These are phyloP conservation scores for Cnidoscolus chayamansa DNA, from an alignment of 441 rosid species.

Conservation along the genomic window DNA sequence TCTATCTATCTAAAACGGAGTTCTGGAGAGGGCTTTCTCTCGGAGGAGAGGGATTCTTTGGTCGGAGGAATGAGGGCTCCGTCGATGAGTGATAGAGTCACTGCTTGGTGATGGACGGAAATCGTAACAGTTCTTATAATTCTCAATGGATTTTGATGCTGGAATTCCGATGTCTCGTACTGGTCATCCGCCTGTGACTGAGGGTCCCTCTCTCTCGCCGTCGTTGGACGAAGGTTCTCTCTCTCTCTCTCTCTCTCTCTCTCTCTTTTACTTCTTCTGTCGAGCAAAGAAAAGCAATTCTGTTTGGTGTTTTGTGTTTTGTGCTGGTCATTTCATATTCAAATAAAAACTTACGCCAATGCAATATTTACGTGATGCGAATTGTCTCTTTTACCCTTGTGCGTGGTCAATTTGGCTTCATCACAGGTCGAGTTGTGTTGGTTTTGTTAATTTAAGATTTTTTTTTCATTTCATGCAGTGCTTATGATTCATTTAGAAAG, in stretches of 20 bases:
- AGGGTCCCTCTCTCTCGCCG: slow-evolving; percentile 52
- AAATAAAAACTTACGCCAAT: not conserved
- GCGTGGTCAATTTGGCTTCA: slow-evolving; percentile 1
- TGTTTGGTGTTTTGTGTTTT: not conserved
- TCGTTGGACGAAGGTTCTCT: slow-evolving; percentile 51
- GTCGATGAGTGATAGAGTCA: slow-evolving; percentile 23
- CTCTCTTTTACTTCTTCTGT: not conserved
- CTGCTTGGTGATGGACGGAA: slow-evolving; percentile 38
- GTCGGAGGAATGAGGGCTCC: slow-evolving; percentile 36
- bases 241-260: not conserved
- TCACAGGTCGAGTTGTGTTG: not conserved
- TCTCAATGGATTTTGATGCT: slow-evolving; percentile 63
- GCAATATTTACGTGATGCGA: slow-evolving; percentile 8
- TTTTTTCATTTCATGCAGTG: not conserved
- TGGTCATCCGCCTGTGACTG: slow-evolving; percentile 30
- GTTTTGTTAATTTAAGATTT: not conserved
- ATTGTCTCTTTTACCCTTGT: slow-evolving; percentile 18
- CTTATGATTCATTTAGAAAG: not conserved
- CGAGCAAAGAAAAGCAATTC: too few relatives aligned
- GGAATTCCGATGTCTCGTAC: slow-evolving; percentile 71
- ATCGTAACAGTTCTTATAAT: slow-evolving; percentile 4
- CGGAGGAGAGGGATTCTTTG: too few relatives aligned
- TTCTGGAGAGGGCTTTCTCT: not conserved
- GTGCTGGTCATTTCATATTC: not conserved
- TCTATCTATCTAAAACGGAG: not conserved